These are phyloP conservation scores for Schrenkiella parvula DNA, from an alignment of 345 rosid species.

Conservation along the genomic window DNA sequence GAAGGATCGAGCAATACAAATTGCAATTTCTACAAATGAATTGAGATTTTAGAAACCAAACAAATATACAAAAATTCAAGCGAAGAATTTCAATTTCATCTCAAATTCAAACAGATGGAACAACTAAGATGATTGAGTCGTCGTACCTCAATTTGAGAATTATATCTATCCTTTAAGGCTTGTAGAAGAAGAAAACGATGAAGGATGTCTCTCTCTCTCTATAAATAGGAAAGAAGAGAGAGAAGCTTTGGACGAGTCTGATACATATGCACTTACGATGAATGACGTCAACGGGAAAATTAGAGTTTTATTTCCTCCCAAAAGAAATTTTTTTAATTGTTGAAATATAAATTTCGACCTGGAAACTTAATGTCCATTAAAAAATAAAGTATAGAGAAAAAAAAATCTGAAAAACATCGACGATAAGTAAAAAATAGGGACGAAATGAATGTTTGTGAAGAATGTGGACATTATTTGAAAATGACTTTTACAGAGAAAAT, in stretches of 20 bases:
- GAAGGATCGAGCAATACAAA: not conserved
- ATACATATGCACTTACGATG: constrained; percentile 1
- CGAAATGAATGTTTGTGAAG: too few relatives aligned
- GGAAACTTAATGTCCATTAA: too few relatives aligned
- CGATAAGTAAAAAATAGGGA: too few relatives aligned
- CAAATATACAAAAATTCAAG: not conserved
- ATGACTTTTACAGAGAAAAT: too few relatives aligned
- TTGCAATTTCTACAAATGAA: not conserved
- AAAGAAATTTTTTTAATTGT: too few relatives aligned
- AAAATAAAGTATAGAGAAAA: too few relatives aligned
- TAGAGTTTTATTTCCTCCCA: too few relatives aligned
- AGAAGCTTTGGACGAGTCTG: not conserved
- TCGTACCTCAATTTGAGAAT: not conserved
- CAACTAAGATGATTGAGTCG: not conserved
- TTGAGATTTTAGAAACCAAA: not conserved
- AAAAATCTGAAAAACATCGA: too few relatives aligned
- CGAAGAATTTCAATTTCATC: not conserved
- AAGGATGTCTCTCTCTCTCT: not conserved
- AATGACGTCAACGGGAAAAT: not conserved
- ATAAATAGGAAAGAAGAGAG: not conserved
- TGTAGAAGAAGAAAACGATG: not conserved
- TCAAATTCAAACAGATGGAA: not conserved
- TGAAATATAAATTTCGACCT: too few relatives aligned
- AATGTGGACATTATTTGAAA: too few relatives aligned
- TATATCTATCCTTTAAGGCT: too few relatives aligned